A percentile compares a stretch with the other conserved stretches of the same genome.
These are phyloP conservation scores for Rhizophlyctis rosea DNA, from an alignment of 192 early-diverging fungal species.

Conservation along the genomic window DNA sequence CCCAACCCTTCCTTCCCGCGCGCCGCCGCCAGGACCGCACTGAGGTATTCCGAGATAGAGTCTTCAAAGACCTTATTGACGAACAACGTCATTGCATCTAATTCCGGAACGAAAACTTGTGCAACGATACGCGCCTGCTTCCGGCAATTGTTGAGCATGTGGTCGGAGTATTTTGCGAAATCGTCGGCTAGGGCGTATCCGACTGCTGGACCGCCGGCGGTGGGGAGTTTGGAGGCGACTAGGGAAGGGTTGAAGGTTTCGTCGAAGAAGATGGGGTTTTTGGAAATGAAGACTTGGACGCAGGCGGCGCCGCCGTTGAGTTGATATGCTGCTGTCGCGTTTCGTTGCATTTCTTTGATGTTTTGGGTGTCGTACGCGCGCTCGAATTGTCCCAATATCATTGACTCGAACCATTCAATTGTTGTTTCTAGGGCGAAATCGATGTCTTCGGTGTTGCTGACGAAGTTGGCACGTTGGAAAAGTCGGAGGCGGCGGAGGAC, in stretches of 20 bases:
- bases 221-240: conserved; percentile 37
- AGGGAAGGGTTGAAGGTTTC: conserved; percentile 59
- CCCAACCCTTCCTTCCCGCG: conserved; percentile 51
- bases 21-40: conserved; percentile 59
- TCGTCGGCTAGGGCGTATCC: conserved; percentile 56
- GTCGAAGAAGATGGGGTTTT: conserved; percentile 84
- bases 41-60: conserved; percentile 72
- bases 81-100: conserved; percentile 70
- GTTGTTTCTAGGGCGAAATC: conserved; percentile 57
- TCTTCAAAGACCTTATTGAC: conserved; percentile 80
- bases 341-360: conserved; percentile 64
- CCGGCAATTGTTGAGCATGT: conserved; percentile 55
- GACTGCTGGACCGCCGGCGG: conserved; percentile 21
- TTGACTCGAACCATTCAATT: conserved; percentile 76
- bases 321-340: conserved; percentile 59
- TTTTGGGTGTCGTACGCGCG: conserved; percentile 68
- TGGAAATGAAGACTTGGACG: conserved; percentile 77
- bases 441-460: conserved; percentile 62
- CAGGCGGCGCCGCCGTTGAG: conserved; percentile 71
- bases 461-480: conserved; percentile 54
- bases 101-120: conserved; percentile 66
- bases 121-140: conserved; percentile 61
- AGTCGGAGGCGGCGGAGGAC: conserved; percentile 53
- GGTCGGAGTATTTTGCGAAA: conserved; percentile 66
- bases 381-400: conserved; percentile 72